These are phyloP conservation scores for Nidula microcarpa DNA, from an alignment of 768 basidiomycete species.

Conservation along the genomic window DNA sequence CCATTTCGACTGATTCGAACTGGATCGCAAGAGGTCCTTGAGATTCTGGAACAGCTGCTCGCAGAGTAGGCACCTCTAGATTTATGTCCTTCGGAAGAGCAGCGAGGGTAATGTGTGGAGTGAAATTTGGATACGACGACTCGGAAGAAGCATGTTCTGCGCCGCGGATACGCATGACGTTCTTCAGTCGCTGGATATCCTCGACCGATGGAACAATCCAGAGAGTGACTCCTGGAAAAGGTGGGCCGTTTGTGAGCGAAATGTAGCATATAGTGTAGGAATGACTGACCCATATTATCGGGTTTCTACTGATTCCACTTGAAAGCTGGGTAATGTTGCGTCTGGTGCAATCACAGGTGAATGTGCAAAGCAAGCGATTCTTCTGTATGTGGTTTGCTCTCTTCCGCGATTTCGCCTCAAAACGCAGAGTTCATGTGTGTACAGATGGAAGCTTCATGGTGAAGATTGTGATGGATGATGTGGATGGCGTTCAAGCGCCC, in stretches of 20 bases:
- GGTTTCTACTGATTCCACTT: too few relatives aligned
- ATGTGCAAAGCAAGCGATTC: too few relatives aligned
- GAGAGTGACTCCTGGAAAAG: constrained; percentile 47
- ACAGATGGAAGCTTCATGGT: too few relatives aligned
- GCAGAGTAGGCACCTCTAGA: constrained; percentile 27
- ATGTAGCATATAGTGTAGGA: neutral
- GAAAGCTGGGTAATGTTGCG: too few relatives aligned
- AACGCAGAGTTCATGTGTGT: too few relatives aligned
- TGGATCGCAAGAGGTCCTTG: constrained; percentile 32
- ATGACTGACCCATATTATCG: neutral
- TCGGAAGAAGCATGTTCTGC: constrained; percentile 13
- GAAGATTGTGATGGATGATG: too few relatives aligned
- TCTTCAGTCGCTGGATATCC: constrained; percentile 39
- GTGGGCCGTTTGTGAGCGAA: neutral
- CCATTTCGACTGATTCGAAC: constrained; percentile 55
- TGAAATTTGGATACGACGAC: constrained; percentile 54
- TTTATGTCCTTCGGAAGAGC: constrained; percentile 27
- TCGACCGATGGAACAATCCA: constrained; percentile 66
- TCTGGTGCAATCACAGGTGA: too few relatives aligned
- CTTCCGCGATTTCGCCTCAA: too few relatives aligned
- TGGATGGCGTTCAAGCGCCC: too few relatives aligned
- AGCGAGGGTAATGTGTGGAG: constrained; percentile 72
- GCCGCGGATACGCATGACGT: constrained; percentile 36
- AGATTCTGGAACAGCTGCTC: constrained; percentile 31
- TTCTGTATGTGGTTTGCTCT: too few relatives aligned